Percentiles rank a stretch among this genome's conserved stretches.
Evolutionary conservation across 2,329 filamentous ascomycete genomes (phyloP).

Genomic region (Chalaropsis ovoidea): DNA sequence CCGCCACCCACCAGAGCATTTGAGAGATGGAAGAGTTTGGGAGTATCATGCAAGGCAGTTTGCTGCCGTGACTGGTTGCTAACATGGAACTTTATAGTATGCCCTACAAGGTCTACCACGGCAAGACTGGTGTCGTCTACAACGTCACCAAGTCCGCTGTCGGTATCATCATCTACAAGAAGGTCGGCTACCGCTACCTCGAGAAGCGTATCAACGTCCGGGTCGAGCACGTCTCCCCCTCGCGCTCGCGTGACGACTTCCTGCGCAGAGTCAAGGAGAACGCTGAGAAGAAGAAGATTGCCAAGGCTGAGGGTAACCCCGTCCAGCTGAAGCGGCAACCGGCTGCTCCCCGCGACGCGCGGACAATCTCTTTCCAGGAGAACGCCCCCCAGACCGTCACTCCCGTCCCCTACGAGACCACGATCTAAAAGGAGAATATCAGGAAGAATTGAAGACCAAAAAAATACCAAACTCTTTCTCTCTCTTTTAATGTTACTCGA

Average conservation of each 20-base stretch:
- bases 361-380: conserved; percentile 68
- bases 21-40: conserved; percentile 11
- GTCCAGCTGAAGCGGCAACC: conserved; percentile 91
- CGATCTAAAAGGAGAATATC: conserved; percentile 61
- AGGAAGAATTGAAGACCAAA: conserved; percentile 25
- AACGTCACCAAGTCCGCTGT: conserved; percentile 98
- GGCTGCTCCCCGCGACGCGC: conserved; percentile 64
- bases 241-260: conserved; percentile 94
- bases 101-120: conserved; percentile 99
- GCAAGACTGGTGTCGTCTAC: conserved; percentile 96
- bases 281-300: conserved; percentile 82
- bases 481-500: conserved; percentile 24
- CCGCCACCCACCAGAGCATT: background rate
- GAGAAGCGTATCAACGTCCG: conserved; percentile 99
- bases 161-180: conserved; percentile 98
- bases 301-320: conserved; percentile 77
- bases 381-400: conserved; percentile 84
- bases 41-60: background rate
- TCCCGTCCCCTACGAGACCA: conserved; percentile 93
- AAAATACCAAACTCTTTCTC: conserved; percentile 26
- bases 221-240: conserved; percentile 91
- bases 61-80: background rate
- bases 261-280: conserved; percentile 93
- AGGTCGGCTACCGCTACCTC: conserved; percentile 98
- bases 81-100: conserved; percentile 50